Evolutionary conservation across 2,329 filamentous ascomycete genomes (phyloP).

Genomic region (Aspergillus tanneri): DNA sequence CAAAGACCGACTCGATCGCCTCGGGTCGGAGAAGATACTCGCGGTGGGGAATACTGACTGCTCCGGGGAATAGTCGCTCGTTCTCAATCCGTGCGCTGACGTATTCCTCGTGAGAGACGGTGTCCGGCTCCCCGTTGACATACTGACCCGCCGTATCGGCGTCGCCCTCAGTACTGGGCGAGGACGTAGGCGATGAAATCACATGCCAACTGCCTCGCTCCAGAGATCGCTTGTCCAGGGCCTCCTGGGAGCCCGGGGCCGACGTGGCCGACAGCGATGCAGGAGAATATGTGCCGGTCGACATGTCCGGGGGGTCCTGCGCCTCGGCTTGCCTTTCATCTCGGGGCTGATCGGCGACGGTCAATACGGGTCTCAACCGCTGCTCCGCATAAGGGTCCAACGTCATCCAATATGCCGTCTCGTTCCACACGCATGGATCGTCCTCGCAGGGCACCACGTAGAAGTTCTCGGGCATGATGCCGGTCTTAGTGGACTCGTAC

Average conservation of each 20-base stretch:
- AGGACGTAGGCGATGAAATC: slow-evolving; percentile 3
- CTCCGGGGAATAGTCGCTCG: slow-evolving; percentile 45
- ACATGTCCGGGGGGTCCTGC: neutral
- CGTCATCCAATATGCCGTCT: slow-evolving; percentile 50
- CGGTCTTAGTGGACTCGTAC: slow-evolving; percentile 56
- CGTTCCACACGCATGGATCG: slow-evolving; percentile 54
- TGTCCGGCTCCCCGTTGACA: slow-evolving; percentile 18
- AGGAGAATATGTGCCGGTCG: neutral
- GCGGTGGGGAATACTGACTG: slow-evolving; percentile 39
- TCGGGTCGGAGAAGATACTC: slow-evolving; percentile 59
- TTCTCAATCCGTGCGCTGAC: slow-evolving; percentile 41
- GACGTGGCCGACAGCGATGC: neutral
- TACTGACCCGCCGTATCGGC: slow-evolving; percentile 7
- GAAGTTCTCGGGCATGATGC: slow-evolving; percentile 63
- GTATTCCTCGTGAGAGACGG: slow-evolving; percentile 42
- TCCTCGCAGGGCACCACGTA: slow-evolving; percentile 53
- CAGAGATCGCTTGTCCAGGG: neutral
- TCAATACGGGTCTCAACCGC: slow-evolving; percentile 17
- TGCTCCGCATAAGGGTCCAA: slow-evolving; percentile 38
- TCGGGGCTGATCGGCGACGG: slow-evolving; percentile 1
- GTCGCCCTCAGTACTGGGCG: neutral
- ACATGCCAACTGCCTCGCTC: slow-evolving; percentile 24
- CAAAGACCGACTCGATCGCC: slow-evolving; percentile 77
- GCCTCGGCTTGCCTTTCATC: slow-evolving; percentile 2
- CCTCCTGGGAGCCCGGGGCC: neutral